phyloP scores from a whole-genome alignment of 306 rosid genomes.

The Crataegus laevigata region DNA sequence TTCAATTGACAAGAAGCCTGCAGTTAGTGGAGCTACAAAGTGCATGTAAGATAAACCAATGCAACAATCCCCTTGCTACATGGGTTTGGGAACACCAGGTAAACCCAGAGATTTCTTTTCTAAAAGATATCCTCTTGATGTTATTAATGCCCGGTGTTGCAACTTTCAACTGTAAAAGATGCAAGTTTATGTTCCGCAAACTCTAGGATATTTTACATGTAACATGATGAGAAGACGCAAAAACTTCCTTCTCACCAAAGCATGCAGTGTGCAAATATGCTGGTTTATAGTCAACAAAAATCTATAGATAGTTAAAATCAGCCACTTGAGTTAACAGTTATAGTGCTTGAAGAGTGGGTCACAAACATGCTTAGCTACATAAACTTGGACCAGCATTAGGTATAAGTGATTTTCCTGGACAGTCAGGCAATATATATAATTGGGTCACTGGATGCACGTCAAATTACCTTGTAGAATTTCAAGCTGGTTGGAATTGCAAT shows the following conservation, averaged over 20 bases:
- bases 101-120: background rate
- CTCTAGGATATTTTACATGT: background rate
- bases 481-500: constrained; percentile 52
- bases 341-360: background rate
- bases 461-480: constrained; percentile 57
- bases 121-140: background rate
- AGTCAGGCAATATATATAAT: constrained; percentile 2
- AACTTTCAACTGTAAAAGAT: background rate
- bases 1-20: background rate
- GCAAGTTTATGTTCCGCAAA: background rate
- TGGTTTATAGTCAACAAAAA: background rate
- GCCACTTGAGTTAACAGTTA: background rate
- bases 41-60: background rate
- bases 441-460: background rate
- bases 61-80: background rate
- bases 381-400: background rate
- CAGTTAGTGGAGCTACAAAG: background rate
- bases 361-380: background rate
- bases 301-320: background rate
- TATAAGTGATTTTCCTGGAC: background rate
- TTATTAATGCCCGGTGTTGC: background rate
- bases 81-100: background rate
- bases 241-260: background rate
- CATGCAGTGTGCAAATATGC: background rate
- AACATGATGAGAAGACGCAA: background rate